phyloP scores from a whole-genome alignment of 2,329 filamentous ascomycete species.

The Diaporthe helianthi region DNA sequence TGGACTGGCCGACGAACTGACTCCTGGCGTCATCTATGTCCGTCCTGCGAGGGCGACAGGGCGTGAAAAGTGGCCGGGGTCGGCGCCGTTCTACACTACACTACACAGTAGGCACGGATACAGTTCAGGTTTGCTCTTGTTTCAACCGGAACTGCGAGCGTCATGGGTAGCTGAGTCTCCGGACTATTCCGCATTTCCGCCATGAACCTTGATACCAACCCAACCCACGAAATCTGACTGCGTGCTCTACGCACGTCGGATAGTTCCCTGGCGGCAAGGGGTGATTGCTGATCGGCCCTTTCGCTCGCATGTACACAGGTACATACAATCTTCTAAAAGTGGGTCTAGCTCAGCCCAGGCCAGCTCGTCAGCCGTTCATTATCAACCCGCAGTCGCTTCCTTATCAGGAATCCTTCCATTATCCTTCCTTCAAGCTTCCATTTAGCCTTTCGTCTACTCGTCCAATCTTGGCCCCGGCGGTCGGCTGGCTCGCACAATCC shows the following conservation, averaged over 20 bases:
- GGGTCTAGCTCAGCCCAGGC: constrained; percentile 13
- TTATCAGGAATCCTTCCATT: constrained; percentile 24
- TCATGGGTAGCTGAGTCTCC: constrained; percentile 16
- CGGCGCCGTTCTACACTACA: not conserved
- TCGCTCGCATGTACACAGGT: constrained; percentile 7
- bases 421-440: constrained; percentile 30
- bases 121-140: not conserved
- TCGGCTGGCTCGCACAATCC: not conserved
- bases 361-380: constrained; percentile 8
- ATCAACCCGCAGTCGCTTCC: not conserved
- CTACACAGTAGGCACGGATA: no score
- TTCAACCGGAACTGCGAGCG: not conserved
- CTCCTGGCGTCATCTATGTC: constrained; percentile 10
- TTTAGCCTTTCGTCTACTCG: constrained; percentile 4
- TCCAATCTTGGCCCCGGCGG: constrained; percentile 9
- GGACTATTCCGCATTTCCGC: constrained; percentile 22
- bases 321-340: not conserved
- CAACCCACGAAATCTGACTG: not conserved
- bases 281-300: constrained; percentile 23
- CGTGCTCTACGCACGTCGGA: no score
- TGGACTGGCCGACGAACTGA: not conserved
- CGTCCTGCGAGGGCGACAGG: not conserved
- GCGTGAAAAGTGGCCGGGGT: not conserved
- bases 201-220: not conserved
- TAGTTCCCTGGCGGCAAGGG: not conserved